Conservation (phyloP, 2,329 filamentous ascomycete genomes). For the Coniella lustricola region DNA sequence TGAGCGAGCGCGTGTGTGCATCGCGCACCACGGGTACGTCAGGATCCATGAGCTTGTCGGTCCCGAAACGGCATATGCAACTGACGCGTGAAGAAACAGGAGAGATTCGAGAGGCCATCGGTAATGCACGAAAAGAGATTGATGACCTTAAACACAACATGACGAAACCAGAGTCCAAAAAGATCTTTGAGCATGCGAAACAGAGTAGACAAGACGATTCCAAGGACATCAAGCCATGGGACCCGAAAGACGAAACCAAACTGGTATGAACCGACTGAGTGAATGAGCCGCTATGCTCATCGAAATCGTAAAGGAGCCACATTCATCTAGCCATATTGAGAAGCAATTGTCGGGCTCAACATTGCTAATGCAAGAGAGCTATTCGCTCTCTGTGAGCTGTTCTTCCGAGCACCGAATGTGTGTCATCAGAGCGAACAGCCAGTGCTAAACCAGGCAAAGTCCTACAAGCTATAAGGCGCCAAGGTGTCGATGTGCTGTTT, state of each 20-base stretch:
- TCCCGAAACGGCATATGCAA: background rate
- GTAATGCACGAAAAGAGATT: conserved; percentile 42
- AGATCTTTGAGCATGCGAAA: conserved; percentile 44
- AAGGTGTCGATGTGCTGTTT: no score
- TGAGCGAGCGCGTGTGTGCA: conserved; percentile 44
- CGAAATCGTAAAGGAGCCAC: conserved; percentile 10
- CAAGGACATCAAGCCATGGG: conserved; percentile 52
- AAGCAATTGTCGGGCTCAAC: no score
- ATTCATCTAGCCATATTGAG: no score
- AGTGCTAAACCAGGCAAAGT: no score
- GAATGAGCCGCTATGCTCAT: conserved; percentile 12
- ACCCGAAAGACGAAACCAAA: conserved; percentile 51
- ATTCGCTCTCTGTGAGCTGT: no score
- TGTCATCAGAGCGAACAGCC: no score
- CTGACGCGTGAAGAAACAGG: background rate
- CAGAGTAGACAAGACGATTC: conserved; percentile 49
- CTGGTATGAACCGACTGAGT: conserved; percentile 36
- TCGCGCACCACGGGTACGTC: conserved; percentile 46
- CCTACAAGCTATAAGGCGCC: no score
- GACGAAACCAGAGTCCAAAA: conserved; percentile 38
- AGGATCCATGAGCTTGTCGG: no score
- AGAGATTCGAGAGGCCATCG: conserved; percentile 23
- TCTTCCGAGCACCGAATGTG: no score
- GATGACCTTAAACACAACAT: conserved; percentile 43
- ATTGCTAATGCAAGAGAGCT: no score